Evolutionary conservation across 805 yeast genomes (phyloP), one percentile per base, ranked within the genome.

Genomic region (Phaffomyces antillensis): DNA sequence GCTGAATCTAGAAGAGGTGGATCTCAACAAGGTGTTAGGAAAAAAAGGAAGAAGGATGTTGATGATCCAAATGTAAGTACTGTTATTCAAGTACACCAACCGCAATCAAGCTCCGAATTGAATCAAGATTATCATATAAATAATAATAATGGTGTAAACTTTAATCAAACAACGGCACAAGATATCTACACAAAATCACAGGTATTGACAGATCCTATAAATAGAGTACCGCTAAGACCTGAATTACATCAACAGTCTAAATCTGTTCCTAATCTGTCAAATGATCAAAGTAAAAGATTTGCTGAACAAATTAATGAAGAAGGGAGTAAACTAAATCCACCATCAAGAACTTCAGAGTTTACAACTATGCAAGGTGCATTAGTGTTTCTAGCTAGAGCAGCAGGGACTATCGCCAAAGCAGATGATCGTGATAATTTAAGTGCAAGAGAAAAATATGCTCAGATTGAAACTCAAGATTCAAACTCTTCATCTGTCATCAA

Each of bases 351-450:
- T 15, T 54, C 62, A 5, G 60, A 55, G 25, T 48, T 58, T 32
- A 45, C 57, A 0, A 65, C 73, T 1, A 68, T 70, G 64, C 74
- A 70, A 49, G 84, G 85, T 8, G 86, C 91, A 0, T 65, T 85
- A 49, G 82, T 78, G 26, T 85, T 80, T 58, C 60, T 85, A 20
- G 91, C 93, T 7, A 80, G 81, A 51, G 86, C 89, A 0, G 93
- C 91, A 1, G 91, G 89, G 0, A 75, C 83, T 11, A 80, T 83
- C 17, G 86, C 89, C 4, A 70, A 75, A 47, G 82, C 84, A 3
- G 87, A 80, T 55, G 80, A 73, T 50, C 65, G 85, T 50, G 86
- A 81, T 54, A 65, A 76, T 36, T 76, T 77, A 34, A 76, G 72
- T 58, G 85, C 77, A 1, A 59, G 71, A 43, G 68, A 66, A 40